Percentiles rank a stretch among this genome's conserved stretches.
Conservation (phyloP, 305 asterid species). For the Solanum hybrid region DNA sequence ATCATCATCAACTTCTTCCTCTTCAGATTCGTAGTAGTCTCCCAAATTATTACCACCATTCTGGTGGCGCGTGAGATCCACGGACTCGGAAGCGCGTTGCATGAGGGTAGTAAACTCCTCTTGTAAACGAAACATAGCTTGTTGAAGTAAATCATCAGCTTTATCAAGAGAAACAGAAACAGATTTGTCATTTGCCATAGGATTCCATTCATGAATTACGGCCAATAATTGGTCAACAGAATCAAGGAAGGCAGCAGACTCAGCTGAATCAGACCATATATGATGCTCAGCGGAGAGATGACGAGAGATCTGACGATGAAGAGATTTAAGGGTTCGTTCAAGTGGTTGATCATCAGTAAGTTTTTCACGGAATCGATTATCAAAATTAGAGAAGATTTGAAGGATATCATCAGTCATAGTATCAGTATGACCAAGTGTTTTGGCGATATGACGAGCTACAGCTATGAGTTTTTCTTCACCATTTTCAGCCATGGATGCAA, state of each 20-base stretch:
- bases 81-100: background rate
- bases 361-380: conserved; percentile 72
- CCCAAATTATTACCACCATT: background rate
- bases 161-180: background rate
- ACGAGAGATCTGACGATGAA: conserved; percentile 43
- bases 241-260: conserved; percentile 47
- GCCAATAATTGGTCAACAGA: conserved; percentile 56
- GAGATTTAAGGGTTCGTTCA: conserved; percentile 54
- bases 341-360: conserved; percentile 53
- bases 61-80: background rate
- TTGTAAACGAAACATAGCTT: background rate
- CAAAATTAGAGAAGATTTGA: conserved; percentile 84
- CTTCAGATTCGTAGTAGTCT: background rate
- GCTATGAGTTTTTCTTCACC: conserved; percentile 95
- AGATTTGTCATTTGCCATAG: background rate
- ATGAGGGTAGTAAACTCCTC: background rate
- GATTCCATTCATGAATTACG: conserved; percentile 48
- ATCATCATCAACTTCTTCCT: background rate
- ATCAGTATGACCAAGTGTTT: conserved; percentile 81
- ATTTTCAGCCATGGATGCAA: conserved; percentile 63
- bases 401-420: conserved; percentile 89
- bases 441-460: conserved; percentile 94
- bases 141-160: background rate
- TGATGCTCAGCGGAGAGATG: conserved; percentile 39
- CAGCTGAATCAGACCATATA: conserved; percentile 56